phyloP scores from a whole-genome alignment of 768 basidiomycete genomes.

The Rhodotorula kratochvilovae region DNA sequence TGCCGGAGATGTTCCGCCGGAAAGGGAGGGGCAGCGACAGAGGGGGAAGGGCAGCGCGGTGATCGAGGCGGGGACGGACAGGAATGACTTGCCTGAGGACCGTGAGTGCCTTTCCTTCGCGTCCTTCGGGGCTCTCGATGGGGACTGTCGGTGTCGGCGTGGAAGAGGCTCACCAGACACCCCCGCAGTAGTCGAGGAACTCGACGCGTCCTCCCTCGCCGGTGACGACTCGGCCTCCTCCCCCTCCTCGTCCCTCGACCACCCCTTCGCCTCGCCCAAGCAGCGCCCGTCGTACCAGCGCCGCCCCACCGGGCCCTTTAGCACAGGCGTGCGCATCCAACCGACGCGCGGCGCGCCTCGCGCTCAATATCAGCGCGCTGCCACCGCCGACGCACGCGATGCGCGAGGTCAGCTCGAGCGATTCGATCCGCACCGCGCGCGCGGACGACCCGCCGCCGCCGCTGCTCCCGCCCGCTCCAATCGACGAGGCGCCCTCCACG shows the following conservation, averaged over 20 bases:
- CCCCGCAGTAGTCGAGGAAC: slow-evolving; percentile 28
- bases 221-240: neutral
- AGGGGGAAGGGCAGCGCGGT: neutral
- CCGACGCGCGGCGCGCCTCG: neutral
- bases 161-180: neutral
- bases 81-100: slow-evolving; percentile 29
- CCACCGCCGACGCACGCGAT: neutral
- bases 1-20: neutral
- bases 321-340: slow-evolving; percentile 13
- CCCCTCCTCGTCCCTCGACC: neutral
- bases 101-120: slow-evolving; percentile 4
- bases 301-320: slow-evolving; percentile 1
- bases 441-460: slow-evolving; percentile 14
- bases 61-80: neutral
- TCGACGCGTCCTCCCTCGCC: neutral
- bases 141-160: neutral
- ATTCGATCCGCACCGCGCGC: slow-evolving; percentile 34
- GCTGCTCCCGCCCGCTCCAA: neutral
- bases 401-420: slow-evolving; percentile 33
- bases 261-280: neutral
- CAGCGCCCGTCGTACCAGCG: no score
- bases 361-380: no score
- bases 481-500: neutral
- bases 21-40: neutral
- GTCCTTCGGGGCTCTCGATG: neutral